phyloP scores from a whole-genome alignment of 768 basidiomycete genomes.

The Termitomyces sp. region DNA sequence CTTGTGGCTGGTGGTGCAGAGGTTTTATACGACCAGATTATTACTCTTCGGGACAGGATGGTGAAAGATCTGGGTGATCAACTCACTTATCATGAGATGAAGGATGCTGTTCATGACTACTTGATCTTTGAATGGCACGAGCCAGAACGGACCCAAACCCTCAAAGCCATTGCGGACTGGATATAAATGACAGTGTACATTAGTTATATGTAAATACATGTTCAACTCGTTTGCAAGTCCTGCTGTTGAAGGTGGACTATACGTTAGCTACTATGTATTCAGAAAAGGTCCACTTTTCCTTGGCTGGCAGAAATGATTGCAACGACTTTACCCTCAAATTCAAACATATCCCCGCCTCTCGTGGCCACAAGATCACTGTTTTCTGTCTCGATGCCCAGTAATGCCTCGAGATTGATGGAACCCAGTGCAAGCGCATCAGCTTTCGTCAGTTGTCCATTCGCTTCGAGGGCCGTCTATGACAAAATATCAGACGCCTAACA shows the following conservation, averaged over 20 bases:
- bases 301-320: conserved; percentile 48
- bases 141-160: conserved; percentile 43
- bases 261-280: neutral
- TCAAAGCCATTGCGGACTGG: conserved; percentile 47
- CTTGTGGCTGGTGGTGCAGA: conserved; percentile 55
- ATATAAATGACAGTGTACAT: conserved; percentile 13
- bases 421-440: conserved; percentile 41
- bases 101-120: conserved; percentile 52
- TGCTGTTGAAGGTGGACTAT: neutral
- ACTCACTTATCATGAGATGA: conserved; percentile 42
- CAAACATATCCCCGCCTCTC: conserved; percentile 47
- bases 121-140: conserved; percentile 44
- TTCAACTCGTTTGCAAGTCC: neutral
- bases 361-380: conserved; percentile 53
- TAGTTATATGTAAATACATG: neutral
- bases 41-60: conserved; percentile 43
- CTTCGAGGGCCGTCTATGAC: conserved; percentile 36
- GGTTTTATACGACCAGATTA: conserved; percentile 46
- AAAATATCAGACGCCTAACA: neutral
- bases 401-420: conserved; percentile 37
- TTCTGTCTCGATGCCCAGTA: conserved; percentile 29
- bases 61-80: conserved; percentile 41
- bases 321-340: conserved; percentile 39
- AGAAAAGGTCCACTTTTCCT: conserved; percentile 14
- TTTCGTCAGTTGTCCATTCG: conserved; percentile 32